Conservation (phyloP, 2,329 filamentous ascomycete species). For the Botrytis fragariae region DNA sequence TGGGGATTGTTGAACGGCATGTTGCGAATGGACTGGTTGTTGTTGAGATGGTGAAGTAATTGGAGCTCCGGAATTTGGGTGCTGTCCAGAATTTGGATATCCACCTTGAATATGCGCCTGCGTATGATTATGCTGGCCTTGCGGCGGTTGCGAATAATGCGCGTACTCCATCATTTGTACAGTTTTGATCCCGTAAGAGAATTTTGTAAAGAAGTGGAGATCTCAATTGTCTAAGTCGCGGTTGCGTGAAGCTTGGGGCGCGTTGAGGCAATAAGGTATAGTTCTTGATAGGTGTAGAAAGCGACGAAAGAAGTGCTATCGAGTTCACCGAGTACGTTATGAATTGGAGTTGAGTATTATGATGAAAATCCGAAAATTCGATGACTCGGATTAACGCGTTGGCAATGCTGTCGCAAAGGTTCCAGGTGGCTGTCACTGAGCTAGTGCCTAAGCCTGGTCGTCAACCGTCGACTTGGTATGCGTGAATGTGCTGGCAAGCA, state of each 20-base stretch:
- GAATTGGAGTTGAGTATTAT: slow-evolving; percentile 20
- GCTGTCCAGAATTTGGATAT: slow-evolving; percentile 59
- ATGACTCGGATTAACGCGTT: slow-evolving; percentile 23
- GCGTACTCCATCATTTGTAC: slow-evolving; percentile 69
- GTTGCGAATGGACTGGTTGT: slow-evolving; percentile 59
- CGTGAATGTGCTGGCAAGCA: slow-evolving; percentile 61
- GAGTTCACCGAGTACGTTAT: slow-evolving; percentile 22
- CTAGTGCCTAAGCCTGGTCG: slow-evolving; percentile 35
- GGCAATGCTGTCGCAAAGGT: slow-evolving; percentile 30
- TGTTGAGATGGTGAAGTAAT: slow-evolving; percentile 74
- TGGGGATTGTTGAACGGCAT: slow-evolving; percentile 65
- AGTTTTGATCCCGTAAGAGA: slow-evolving; percentile 32
- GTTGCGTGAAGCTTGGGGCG: slow-evolving; percentile 17
- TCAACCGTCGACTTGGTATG: slow-evolving; percentile 52
- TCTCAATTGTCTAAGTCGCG: slow-evolving; percentile 16
- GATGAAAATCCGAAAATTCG: slow-evolving; percentile 17
- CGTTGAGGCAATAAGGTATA: slow-evolving; percentile 22
- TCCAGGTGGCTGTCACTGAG: slow-evolving; percentile 29
- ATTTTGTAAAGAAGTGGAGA: slow-evolving; percentile 20
- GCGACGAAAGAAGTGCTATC: slow-evolving; percentile 17
- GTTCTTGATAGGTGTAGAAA: slow-evolving; percentile 22
- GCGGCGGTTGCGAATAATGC: slow-evolving; percentile 63
- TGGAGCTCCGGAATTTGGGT: slow-evolving; percentile 46
- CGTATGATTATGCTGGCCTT: slow-evolving; percentile 60
- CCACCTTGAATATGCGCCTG: slow-evolving; percentile 56